Evolutionary conservation across 257 asterid genomes (phyloP).

Genomic region (Verbena officinalis): DNA sequence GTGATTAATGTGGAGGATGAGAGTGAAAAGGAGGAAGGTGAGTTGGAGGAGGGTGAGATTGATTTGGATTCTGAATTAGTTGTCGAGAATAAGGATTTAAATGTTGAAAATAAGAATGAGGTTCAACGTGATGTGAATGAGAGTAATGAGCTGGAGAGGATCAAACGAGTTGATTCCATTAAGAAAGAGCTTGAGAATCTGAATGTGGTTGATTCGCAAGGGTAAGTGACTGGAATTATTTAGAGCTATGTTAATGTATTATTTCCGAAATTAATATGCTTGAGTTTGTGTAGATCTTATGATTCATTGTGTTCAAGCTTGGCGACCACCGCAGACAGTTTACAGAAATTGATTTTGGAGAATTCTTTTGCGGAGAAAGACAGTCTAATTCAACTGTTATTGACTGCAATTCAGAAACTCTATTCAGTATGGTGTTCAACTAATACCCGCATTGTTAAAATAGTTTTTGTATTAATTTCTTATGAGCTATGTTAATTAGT

Average conservation of each 20-base stretch:
- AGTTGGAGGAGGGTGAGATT: constrained; percentile 98
- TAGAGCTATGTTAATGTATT: constrained; percentile 3
- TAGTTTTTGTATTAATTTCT: neutral
- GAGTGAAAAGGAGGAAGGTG: constrained; percentile 81
- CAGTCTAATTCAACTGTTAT: constrained; percentile 49
- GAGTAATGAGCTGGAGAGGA: constrained; percentile 37
- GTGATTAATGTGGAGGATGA: constrained; percentile 67
- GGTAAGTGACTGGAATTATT: constrained; percentile 51
- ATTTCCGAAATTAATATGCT: neutral
- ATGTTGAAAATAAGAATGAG: constrained; percentile 27
- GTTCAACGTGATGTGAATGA: constrained; percentile 27
- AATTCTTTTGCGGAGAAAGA: constrained; percentile 58
- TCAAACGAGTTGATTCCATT: constrained; percentile 43
- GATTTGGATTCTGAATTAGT: constrained; percentile 84
- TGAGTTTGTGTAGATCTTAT: constrained; percentile 61
- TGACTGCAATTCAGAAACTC: constrained; percentile 53
- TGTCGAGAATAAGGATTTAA: constrained; percentile 32
- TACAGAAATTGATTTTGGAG: constrained; percentile 50
- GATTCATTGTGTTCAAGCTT: constrained; percentile 53
- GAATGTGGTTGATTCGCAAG: constrained; percentile 48
- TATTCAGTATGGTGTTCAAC: constrained; percentile 54
- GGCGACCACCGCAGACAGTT: constrained; percentile 44
- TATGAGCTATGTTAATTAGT: constrained; percentile 3
- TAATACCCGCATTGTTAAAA: neutral
- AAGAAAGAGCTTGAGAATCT: constrained; percentile 56